These are phyloP conservation scores for Magnolia changhungtana DNA, from an alignment of 164 flowering plant species.

Conservation along the genomic window DNA sequence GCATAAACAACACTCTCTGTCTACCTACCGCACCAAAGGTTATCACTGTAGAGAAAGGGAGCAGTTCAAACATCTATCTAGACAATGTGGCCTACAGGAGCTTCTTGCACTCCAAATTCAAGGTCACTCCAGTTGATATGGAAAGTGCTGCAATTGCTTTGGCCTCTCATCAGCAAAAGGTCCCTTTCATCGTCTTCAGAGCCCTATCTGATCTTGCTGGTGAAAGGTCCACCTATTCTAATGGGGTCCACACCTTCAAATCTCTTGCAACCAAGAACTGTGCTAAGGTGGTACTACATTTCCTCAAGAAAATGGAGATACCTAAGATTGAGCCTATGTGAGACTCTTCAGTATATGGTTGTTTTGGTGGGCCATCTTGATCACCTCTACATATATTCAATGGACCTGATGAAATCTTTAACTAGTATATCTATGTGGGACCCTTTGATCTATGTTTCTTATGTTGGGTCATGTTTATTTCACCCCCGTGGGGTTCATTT, in stretches of 20 bases:
- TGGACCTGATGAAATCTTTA: neutral
- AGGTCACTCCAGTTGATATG: constrained; percentile 36
- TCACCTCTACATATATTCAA: neutral
- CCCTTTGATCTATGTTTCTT: no score
- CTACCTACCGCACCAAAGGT: constrained; percentile 28
- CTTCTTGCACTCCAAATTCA: constrained; percentile 29
- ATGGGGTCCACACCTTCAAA: constrained; percentile 29
- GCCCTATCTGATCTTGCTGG: constrained; percentile 42
- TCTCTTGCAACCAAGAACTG: constrained; percentile 34
- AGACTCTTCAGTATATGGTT: no score
- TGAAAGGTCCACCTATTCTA: constrained; percentile 30
- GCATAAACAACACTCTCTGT: constrained; percentile 44
- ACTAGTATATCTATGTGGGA: no score
- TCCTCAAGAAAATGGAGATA: constrained; percentile 12
- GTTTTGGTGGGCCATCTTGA: neutral
- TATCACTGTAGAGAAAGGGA: constrained; percentile 27
- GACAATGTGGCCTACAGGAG: constrained; percentile 37
- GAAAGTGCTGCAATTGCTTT: constrained; percentile 41
- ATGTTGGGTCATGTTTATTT: no score
- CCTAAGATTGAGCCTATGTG: neutral
- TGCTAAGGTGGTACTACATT: constrained; percentile 22
- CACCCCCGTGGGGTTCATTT: no score
- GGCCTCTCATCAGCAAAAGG: constrained; percentile 26
- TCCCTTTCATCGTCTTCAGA: constrained; percentile 35
- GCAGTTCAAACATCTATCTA: constrained; percentile 26